phyloP scores from a whole-genome alignment of 495 filamentous ascomycete species.

The Lasiosphaeriaceae sp. region DNA sequence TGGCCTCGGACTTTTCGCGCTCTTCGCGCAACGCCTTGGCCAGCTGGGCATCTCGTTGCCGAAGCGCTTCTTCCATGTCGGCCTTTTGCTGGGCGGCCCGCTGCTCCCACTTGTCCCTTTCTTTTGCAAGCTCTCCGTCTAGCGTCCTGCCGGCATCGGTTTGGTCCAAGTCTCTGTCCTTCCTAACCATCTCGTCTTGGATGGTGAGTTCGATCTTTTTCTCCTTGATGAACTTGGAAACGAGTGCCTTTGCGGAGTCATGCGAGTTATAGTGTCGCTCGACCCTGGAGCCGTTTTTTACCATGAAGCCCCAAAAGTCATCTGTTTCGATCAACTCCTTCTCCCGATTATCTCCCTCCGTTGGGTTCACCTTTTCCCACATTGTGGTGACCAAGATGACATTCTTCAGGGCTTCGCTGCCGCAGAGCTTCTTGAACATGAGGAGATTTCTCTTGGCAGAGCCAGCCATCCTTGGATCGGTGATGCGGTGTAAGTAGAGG shows the following conservation, averaged over 20 bases:
- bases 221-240: not conserved
- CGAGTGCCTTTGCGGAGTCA: conserved; percentile 3
- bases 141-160: conserved; percentile 21
- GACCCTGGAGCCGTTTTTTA: not conserved
- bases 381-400: conserved; percentile 44
- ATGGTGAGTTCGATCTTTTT: conserved; percentile 22
- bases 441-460: conserved; percentile 36
- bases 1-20: not conserved
- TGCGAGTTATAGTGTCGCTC: not conserved
- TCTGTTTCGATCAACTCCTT: conserved; percentile 1
- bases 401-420: conserved; percentile 28
- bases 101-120: not conserved
- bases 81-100: not conserved
- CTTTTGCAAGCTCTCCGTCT: conserved; percentile 1
- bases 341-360: not conserved
- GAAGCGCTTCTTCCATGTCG: not conserved
- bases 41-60: not conserved
- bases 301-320: not conserved
- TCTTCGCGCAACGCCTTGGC: not conserved
- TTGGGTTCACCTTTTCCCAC: conserved; percentile 22
- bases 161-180: not conserved
- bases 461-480: conserved; percentile 29
- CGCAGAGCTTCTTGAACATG: conserved; percentile 47
- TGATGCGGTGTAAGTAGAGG: conserved; percentile 15
- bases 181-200: conserved; percentile 32